Percentiles rank a stretch among this genome's conserved stretches.
Evolutionary conservation across 257 asterid species (phyloP).

Genomic region (Apocynum venetum): DNA sequence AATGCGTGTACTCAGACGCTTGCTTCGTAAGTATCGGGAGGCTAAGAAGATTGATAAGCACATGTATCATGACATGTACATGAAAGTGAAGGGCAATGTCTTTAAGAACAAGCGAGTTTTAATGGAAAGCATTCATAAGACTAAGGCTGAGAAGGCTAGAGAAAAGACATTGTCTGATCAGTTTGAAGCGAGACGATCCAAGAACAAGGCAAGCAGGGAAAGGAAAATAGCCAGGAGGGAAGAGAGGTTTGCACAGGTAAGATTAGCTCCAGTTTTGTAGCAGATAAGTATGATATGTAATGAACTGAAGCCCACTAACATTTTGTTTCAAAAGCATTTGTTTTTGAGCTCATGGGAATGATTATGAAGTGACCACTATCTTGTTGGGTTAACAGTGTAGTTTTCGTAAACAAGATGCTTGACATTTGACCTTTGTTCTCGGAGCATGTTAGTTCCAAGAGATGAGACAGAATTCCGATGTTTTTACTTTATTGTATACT

Average conservation of each 20-base stretch:
- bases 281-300: neutral
- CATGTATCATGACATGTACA: constrained; percentile 93
- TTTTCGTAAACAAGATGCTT: neutral
- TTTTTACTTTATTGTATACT: neutral
- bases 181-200: constrained; percentile 80
- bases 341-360: neutral
- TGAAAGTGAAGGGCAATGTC: constrained; percentile 91
- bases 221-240: constrained; percentile 76
- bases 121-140: constrained; percentile 84
- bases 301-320: no score
- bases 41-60: constrained; percentile 81
- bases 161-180: constrained; percentile 75
- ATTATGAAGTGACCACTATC: neutral
- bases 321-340: neutral
- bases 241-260: constrained; percentile 69
- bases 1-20: constrained; percentile 72
- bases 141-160: constrained; percentile 91
- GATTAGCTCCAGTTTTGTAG: neutral
- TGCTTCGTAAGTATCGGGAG: constrained; percentile 89
- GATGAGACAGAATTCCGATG: neutral
- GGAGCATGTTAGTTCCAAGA: neutral
- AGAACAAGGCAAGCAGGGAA: constrained; percentile 87
- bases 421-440: neutral
- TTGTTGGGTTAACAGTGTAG: neutral
- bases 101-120: constrained; percentile 84